phyloP scores from a whole-genome alignment of 345 rosid genomes.

The Euphorbia lathyris region DNA sequence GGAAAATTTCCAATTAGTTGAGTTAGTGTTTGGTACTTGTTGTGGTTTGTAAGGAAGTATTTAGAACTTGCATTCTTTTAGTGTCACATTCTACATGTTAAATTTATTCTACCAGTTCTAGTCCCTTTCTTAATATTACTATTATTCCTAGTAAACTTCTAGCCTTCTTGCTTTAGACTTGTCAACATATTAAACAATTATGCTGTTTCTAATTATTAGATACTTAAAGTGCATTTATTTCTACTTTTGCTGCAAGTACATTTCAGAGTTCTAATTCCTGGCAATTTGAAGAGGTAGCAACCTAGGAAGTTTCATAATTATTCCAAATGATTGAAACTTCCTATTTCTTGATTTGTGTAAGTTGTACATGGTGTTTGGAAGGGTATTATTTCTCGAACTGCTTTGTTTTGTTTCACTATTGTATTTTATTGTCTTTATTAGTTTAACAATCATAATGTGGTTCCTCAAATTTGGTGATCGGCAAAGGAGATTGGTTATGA shows the following conservation, averaged over 20 bases:
- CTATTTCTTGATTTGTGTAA: background rate
- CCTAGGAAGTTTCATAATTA: background rate
- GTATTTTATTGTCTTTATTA: background rate
- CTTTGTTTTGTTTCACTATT: background rate
- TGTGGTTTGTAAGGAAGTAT: no score
- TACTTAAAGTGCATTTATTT: no score
- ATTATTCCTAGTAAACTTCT: background rate
- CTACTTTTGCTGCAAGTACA: no score
- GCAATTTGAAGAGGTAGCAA: background rate
- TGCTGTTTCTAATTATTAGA: no score
- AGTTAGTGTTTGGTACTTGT: no score
- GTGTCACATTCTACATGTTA: background rate
- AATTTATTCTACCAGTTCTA: background rate
- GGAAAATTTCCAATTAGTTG: no score
- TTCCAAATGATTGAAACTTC: background rate
- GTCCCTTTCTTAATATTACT: no score
- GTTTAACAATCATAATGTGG: background rate
- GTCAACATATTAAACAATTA: background rate
- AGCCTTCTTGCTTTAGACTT: background rate
- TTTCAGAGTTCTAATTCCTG: background rate
- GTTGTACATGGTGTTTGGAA: background rate
- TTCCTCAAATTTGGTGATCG: background rate
- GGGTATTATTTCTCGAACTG: background rate
- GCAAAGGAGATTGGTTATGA: background rate
- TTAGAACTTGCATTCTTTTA: no score